Conservation (phyloP, 106 monocot genomes). For the Narthecium ossifragum region DNA sequence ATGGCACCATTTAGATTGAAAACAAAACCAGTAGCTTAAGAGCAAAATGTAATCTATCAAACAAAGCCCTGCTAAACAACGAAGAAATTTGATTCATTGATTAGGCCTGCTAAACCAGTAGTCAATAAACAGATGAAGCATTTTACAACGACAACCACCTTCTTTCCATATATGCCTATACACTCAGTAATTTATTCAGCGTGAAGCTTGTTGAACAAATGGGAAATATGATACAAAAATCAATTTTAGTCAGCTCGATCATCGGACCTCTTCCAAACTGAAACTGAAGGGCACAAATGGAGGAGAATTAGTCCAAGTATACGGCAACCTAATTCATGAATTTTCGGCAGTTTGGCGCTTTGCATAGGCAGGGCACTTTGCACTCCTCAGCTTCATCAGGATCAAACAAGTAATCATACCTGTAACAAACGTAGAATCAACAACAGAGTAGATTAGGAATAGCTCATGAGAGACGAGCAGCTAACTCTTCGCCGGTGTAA, state of each 20-base stretch:
- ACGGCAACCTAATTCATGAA: slow-evolving; percentile 62
- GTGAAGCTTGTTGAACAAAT: neutral
- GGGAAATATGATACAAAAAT: neutral
- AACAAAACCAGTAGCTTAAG: too few relatives aligned
- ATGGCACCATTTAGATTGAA: too few relatives aligned
- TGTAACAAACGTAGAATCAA: slow-evolving; percentile 13
- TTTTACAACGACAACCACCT: neutral
- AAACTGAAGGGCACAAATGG: neutral
- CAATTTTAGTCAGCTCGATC: too few relatives aligned
- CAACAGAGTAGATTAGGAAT: too few relatives aligned
- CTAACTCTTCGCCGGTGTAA: too few relatives aligned
- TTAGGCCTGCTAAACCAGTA: too few relatives aligned
- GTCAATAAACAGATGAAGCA: too few relatives aligned
- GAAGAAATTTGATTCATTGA: too few relatives aligned
- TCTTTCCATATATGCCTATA: neutral
- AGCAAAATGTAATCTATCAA: too few relatives aligned
- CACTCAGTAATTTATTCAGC: neutral
- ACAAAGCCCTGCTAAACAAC: too few relatives aligned
- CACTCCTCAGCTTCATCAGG: slow-evolving; percentile 72
- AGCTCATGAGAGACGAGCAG: too few relatives aligned
- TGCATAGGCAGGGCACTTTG: slow-evolving; percentile 76
- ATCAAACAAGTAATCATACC: slow-evolving; percentile 84
- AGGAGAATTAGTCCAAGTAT: slow-evolving; percentile 1
- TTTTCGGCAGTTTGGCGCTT: slow-evolving; percentile 57
- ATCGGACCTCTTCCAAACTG: too few relatives aligned